A percentile compares a stretch with the other conserved stretches of the same genome.
These are phyloP conservation scores for Cladorrhinum sp. DNA, from an alignment of 2,329 filamentous ascomycete genomes.

Conservation along the genomic window DNA sequence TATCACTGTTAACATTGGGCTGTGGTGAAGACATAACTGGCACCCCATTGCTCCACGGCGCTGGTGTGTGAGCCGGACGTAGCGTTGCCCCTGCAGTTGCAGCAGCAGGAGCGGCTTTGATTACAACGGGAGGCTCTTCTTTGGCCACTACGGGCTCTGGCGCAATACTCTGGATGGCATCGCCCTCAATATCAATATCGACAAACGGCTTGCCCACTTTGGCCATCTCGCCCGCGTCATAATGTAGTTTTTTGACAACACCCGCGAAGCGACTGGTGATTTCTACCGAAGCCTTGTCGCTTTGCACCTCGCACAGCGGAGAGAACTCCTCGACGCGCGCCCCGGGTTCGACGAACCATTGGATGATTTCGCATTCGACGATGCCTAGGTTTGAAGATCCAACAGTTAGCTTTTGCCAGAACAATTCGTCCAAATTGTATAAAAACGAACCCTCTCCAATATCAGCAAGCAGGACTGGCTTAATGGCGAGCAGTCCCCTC, in stretches of 20 bases:
- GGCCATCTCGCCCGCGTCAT: conserved; percentile 93
- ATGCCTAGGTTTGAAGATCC: conserved; percentile 61
- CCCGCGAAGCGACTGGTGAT: conserved; percentile 96
- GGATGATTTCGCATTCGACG: conserved; percentile 96
- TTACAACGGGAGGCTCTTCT: conserved; percentile 26
- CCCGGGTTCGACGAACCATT: conserved; percentile 98
- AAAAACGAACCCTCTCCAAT: conserved; percentile 70
- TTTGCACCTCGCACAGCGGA: conserved; percentile 95
- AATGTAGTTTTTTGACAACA: conserved; percentile 93
- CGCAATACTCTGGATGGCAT: conserved; percentile 53
- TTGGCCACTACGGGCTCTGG: conserved; percentile 34
- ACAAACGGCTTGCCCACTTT: conserved; percentile 92
- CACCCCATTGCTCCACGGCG: conserved; percentile 11
- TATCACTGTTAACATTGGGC: conserved; percentile 51
- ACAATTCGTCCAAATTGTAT: too few relatives aligned
- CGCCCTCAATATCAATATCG: conserved; percentile 88
- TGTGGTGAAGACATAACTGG: conserved; percentile 2
- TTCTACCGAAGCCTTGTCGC: conserved; percentile 86
- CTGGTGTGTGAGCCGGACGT: conserved; percentile 7
- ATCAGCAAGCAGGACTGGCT: conserved; percentile 78
- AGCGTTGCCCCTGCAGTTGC: background rate
- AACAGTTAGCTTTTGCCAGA: conserved; percentile 14
- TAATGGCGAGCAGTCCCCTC: conserved; percentile 54
- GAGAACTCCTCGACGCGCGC: conserved; percentile 97
- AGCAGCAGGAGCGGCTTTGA: conserved; percentile 5